Evolutionary conservation across 1,284 basidiomycete genomes (phyloP), one percentile per base, ranked within the genome.

Genomic region (Apiotrichum gamsii): DNA sequence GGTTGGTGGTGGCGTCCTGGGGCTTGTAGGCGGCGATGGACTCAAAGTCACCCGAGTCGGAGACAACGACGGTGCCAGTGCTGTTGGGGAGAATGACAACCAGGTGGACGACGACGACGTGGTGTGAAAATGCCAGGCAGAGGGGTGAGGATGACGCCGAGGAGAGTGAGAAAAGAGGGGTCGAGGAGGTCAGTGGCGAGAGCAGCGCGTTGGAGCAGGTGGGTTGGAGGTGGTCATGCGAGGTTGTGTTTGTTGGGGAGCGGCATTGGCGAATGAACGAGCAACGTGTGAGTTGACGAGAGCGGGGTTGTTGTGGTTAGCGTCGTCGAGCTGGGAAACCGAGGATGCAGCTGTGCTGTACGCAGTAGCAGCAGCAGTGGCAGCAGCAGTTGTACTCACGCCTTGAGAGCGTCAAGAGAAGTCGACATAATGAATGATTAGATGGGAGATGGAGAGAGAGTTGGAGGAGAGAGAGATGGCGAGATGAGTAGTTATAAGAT

Each of bases 1-100:
- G 91, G 78, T 96, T 96, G 60, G 91, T 96, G 45, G 91, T 96
- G 16, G 91, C 90, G 64, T 77, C 86, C 77, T 89, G 88, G 60
- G 90, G 90, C 77, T 93, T 90, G 83, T 91, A 95, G 58, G 80
- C 83, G 75, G 81, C 86, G 76, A 91, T 91, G 58, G 72, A 67
- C 61, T 71, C 70, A 54, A 75, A 76, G 65, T 75, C 74, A 51
- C 88, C 90, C 53, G 87, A 90, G 79, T 93, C 90, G 47, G 89
- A 90, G 67, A 94, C 90, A 74, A 95, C 90, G 69, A 87, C 81
- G 68, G 91, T 96, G 67, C 90, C 93, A 62, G 86, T 84, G 52
- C 64, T 66, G 56, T 37, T 11, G 19, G 18, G 20, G 25, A 25
- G 38, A 86, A 52, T 95, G 82, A 79, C 88, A 95, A 44, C n/a